Conservation (phyloP, 352 stramenopile species). For the Globisporangium okanoganense region DNA sequence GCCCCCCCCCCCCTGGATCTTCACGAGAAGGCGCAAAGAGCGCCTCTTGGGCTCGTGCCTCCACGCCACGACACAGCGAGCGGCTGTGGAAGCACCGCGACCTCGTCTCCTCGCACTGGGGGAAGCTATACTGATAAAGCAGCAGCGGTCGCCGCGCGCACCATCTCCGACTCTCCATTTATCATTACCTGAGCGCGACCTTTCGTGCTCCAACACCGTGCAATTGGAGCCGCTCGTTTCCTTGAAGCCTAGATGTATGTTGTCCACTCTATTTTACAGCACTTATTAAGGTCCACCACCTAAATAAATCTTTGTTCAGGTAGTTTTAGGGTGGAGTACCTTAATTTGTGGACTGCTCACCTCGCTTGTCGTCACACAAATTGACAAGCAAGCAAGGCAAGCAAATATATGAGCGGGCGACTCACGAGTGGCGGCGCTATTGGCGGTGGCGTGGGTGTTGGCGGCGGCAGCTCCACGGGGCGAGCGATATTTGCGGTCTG, state of each 20-base stretch:
- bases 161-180: neutral
- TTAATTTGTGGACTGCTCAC: neutral
- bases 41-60: neutral
- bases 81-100: neutral
- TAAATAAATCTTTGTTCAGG: neutral
- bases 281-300: too few relatives aligned
- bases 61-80: neutral
- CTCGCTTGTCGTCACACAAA: neutral
- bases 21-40: neutral
- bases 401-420: slow-evolving; percentile 11
- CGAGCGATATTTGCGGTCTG: slow-evolving; percentile 63
- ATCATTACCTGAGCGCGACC: neutral
- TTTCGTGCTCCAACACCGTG: neutral
- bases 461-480: slow-evolving; percentile 62
- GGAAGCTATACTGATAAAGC: too few relatives aligned
- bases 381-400: neutral
- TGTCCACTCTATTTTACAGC: neutral
- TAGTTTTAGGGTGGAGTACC: neutral
- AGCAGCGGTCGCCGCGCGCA: neutral
- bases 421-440: slow-evolving; percentile 1
- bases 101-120: too few relatives aligned
- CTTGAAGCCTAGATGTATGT: neutral
- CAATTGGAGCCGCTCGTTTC: neutral
- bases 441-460: slow-evolving; percentile 54
- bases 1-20: neutral